A percentile compares a stretch with the other conserved stretches of the same genome.
Evolutionary conservation across 768 basidiomycete species (phyloP).

Genomic region (Termitomyces sp.): DNA sequence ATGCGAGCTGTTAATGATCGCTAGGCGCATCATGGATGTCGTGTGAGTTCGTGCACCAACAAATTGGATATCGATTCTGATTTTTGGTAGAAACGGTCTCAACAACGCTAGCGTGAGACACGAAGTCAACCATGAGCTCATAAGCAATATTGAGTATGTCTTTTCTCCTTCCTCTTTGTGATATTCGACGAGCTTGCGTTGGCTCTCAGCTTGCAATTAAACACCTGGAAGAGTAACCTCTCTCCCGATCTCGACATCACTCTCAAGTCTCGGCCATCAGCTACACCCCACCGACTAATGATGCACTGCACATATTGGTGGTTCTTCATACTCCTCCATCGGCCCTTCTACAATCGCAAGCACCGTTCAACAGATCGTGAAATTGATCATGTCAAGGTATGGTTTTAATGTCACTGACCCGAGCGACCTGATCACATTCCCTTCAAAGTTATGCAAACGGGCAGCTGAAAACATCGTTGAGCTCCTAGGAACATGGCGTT

Average conservation of each 20-base stretch:
- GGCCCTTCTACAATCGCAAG: slow-evolving; percentile 47
- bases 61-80: background rate
- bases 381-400: slow-evolving; percentile 51
- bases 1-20: slow-evolving; percentile 44
- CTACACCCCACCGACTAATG: slow-evolving; percentile 51
- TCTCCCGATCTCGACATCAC: slow-evolving; percentile 47
- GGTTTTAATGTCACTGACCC: slow-evolving; percentile 14
- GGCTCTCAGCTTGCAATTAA: slow-evolving; percentile 34
- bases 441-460: slow-evolving; percentile 41
- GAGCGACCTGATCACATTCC: slow-evolving; percentile 14
- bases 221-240: slow-evolving; percentile 42
- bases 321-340: slow-evolving; percentile 55
- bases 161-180: background rate
- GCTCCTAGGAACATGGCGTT: slow-evolving; percentile 43
- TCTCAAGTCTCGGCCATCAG: slow-evolving; percentile 37
- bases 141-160: slow-evolving; percentile 50
- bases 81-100: slow-evolving; percentile 34
- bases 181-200: background rate
- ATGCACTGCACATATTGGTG: slow-evolving; percentile 56
- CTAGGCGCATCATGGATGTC: slow-evolving; percentile 48
- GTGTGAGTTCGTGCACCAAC: slow-evolving; percentile 33
- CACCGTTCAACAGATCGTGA: slow-evolving; percentile 32
- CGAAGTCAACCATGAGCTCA: slow-evolving; percentile 38
- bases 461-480: slow-evolving; percentile 54
- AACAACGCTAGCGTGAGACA: slow-evolving; percentile 33